Evolutionary conservation across 768 basidiomycete genomes (phyloP).

Genomic region (Lactarius sp.): DNA sequence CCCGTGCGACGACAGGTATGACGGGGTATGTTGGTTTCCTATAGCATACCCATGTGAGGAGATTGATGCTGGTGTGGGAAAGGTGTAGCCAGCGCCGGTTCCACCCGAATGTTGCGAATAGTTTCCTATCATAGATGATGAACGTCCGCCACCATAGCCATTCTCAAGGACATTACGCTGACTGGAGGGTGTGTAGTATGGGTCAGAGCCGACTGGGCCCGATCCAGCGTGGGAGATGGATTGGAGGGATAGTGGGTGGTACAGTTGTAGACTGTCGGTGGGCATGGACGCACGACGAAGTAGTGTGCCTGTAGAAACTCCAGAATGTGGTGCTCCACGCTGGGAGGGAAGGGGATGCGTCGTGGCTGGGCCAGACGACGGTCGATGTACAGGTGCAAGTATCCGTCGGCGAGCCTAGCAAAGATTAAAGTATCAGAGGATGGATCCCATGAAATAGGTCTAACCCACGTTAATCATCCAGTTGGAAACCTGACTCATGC

Average conservation of each 20-base stretch:
- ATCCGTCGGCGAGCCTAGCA: constrained; percentile 73
- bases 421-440: constrained; percentile 20
- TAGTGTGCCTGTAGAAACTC: constrained; percentile 25
- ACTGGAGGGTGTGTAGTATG: constrained; percentile 17
- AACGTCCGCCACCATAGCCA: constrained; percentile 15
- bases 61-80: constrained; percentile 23
- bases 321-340: constrained; percentile 23
- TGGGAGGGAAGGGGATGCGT: constrained; percentile 60
- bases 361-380: constrained; percentile 71
- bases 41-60: constrained; percentile 19
- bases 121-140: constrained; percentile 15
- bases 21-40: constrained; percentile 12
- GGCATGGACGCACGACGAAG: constrained; percentile 62
- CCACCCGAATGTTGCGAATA: constrained; percentile 18
- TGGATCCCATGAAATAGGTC: constrained; percentile 12
- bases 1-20: constrained; percentile 19
- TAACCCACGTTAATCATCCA: constrained; percentile 84
- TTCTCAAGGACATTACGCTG: constrained; percentile 23
- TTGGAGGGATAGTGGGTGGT: constrained; percentile 75
- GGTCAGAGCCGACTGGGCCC: constrained; percentile 21
- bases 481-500: constrained; percentile 87
- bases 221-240: constrained; percentile 34
- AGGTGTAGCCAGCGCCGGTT: constrained; percentile 20
- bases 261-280: constrained; percentile 66
- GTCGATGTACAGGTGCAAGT: constrained; percentile 74